Evolutionary conservation across 768 basidiomycete species (phyloP).

Genomic region (Chalciporus pseudorubinellus): DNA sequence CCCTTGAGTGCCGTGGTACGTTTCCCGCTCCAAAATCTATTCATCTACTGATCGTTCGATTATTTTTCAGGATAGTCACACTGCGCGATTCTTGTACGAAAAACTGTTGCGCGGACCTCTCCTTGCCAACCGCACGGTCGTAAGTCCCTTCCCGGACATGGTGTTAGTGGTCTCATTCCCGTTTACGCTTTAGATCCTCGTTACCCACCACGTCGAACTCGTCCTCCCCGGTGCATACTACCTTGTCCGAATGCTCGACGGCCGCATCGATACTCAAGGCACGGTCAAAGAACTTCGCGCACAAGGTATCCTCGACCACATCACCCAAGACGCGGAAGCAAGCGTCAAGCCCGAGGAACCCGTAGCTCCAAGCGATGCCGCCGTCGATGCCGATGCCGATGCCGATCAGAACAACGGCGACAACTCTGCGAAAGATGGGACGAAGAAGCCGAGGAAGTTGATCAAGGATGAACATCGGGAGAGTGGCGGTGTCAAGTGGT

Average conservation of each 20-base stretch:
- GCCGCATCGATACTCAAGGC: conserved; percentile 75
- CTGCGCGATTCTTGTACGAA: conserved; percentile 60
- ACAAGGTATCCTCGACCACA: conserved; percentile 58
- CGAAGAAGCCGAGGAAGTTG: conserved; percentile 68
- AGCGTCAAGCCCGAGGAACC: conserved; percentile 46
- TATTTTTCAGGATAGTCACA: conserved; percentile 58
- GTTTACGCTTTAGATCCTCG: conserved; percentile 47
- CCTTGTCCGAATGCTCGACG: conserved; percentile 76
- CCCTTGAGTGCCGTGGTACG: conserved; percentile 79
- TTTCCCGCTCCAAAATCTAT: conserved; percentile 3
- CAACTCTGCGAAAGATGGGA: neutral
- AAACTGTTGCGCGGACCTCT: conserved; percentile 66
- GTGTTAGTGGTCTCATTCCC: no score
- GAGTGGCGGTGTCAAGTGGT: conserved; percentile 80
- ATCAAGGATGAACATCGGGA: conserved; percentile 82
- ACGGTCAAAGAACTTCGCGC: conserved; percentile 60
- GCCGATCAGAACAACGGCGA: neutral
- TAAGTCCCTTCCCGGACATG: conserved; percentile 27
- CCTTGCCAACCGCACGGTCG: conserved; percentile 64
- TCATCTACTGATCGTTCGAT: neutral
- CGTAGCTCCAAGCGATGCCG: conserved; percentile 11
- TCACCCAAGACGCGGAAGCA: conserved; percentile 52
- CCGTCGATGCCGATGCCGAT: conserved; percentile 11
- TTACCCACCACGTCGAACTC: conserved; percentile 84
- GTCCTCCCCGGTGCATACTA: conserved; percentile 73